Evolutionary conservation across 2,329 filamentous ascomycete genomes (phyloP), one percentile per base, ranked within the genome.

Genomic region (Exserohilum turcica): DNA sequence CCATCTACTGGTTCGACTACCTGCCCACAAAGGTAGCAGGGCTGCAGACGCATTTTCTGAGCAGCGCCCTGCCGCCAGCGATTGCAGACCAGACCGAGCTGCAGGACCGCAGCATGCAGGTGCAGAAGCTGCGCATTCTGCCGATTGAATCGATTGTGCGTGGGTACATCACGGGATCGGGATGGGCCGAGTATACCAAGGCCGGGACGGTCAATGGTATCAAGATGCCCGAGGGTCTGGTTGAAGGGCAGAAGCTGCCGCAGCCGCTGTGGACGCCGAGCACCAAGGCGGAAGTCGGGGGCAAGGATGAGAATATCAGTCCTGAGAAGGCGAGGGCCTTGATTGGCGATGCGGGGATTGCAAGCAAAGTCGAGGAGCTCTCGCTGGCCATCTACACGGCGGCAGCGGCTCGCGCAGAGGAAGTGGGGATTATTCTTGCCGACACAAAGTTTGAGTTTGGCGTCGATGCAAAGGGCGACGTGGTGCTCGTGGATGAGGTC

Each of bases 61-160:
- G 80, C 27, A 79, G 83, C 61, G 71, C 78, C 12, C 79, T 89
- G 3, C 86, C 87, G 0, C 40, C 60, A 1, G 27, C 76, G 18
- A 73, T 77, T 13, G 74, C 83, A 32, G 77, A 88, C 40, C 39
- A 52, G 35, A 15, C 31, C 5, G 29, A 18, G 0, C 80, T 84
- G 48, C 53, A 53, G 15, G 80, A 84, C 64, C 86, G 91, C 54
- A 86, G 83, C 71, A 95, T 96, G 91, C 83, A 86, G 61, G 89
- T 93, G 49, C 85, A 86, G 57, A 85, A 85, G 60, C 81, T 91
- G 52, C 84, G 86, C 65, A 85, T 94, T 59, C 85, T 95, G 54
- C 89, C 90, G 19, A 81, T 95, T 58, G 90, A 93, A 76, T 89
- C 86, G 37, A 93, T 93, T 57, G 90, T 95, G n/a, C 86, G 91